These are phyloP conservation scores for Tulasnella sp. DNA, from an alignment of 768 basidiomycete genomes.

Conservation along the genomic window DNA sequence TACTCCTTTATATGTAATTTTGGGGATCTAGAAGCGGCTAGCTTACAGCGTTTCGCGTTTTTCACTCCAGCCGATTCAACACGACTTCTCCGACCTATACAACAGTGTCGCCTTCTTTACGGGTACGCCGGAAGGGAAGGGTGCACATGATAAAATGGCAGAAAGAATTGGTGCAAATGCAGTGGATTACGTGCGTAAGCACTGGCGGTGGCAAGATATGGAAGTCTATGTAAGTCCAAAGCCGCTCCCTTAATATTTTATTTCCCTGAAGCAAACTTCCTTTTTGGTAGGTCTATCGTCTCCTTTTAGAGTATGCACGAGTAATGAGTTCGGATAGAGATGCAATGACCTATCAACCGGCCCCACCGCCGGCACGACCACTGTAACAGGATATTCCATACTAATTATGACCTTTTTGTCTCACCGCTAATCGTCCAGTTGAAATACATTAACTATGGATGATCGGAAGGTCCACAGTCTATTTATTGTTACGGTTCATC, in stretches of 20 bases:
- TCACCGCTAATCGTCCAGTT: no score
- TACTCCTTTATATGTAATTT: no score
- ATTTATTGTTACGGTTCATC: no score
- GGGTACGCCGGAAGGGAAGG: slow-evolving; percentile 34
- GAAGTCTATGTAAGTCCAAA: slow-evolving; percentile 26
- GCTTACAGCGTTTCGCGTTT: slow-evolving; percentile 45
- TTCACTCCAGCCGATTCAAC: slow-evolving; percentile 58
- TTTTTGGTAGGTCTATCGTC: slow-evolving; percentile 13
- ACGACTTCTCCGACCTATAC: slow-evolving; percentile 57
- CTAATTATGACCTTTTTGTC: no score
- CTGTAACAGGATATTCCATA: no score
- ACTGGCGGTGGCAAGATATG: slow-evolving; percentile 29
- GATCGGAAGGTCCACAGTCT: no score
- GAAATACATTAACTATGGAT: no score
- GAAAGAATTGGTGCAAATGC: slow-evolving; percentile 26
- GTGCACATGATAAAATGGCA: slow-evolving; percentile 25
- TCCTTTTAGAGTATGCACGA: slow-evolving; percentile 24
- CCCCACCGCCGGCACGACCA: not conserved
- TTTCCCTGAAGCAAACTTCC: not conserved
- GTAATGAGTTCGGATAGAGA: slow-evolving; percentile 15
- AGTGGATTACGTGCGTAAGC: slow-evolving; percentile 24
- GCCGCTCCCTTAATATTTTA: slow-evolving; percentile 14
- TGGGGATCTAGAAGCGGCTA: no score
- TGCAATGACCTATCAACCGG: slow-evolving; percentile 15
- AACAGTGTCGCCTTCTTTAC: slow-evolving; percentile 67